Conservation (phyloP, 2,329 filamentous ascomycete species). For the Trichoderma aggressivum region DNA sequence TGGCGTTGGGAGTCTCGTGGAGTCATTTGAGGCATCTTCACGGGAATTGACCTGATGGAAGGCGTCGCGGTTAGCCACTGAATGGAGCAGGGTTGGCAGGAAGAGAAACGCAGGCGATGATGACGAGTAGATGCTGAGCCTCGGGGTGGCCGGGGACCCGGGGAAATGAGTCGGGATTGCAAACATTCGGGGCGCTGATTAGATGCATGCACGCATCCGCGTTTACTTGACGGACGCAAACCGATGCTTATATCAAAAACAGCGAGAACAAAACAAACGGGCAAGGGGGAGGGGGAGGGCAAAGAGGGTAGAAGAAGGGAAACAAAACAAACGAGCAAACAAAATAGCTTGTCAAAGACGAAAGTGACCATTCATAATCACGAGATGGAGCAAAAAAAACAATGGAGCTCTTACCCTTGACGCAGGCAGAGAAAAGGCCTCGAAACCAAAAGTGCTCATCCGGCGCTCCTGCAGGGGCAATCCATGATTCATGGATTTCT, state of each 20-base stretch:
- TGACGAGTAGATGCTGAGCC: not conserved
- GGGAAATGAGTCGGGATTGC: not conserved
- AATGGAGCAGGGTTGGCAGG: not conserved
- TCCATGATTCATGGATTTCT: constrained; percentile 64
- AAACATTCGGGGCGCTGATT: constrained; percentile 1
- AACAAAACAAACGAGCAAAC: not conserved
- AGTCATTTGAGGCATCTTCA: constrained; percentile 57
- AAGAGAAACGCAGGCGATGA: constrained; percentile 3
- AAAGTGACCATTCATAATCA: not conserved
- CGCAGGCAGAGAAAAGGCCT: constrained; percentile 82
- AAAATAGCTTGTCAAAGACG: not conserved
- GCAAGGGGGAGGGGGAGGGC: not conserved
- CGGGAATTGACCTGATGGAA: constrained; percentile 53
- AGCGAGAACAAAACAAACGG: not conserved
- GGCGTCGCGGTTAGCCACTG: constrained; percentile 29
- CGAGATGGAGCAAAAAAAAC: not conserved
- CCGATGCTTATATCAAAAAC: not conserved
- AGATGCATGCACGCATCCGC: not conserved
- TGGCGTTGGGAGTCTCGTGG: constrained; percentile 63
- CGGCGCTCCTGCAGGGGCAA: constrained; percentile 76
- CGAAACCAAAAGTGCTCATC: constrained; percentile 83
- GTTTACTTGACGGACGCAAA: not conserved
- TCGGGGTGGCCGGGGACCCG: not conserved
- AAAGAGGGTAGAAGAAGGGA: not conserved
- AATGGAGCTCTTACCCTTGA: constrained; percentile 65